These are phyloP conservation scores for Tricharina praecox DNA, from an alignment of 495 filamentous ascomycete genomes.

Conservation along the genomic window DNA sequence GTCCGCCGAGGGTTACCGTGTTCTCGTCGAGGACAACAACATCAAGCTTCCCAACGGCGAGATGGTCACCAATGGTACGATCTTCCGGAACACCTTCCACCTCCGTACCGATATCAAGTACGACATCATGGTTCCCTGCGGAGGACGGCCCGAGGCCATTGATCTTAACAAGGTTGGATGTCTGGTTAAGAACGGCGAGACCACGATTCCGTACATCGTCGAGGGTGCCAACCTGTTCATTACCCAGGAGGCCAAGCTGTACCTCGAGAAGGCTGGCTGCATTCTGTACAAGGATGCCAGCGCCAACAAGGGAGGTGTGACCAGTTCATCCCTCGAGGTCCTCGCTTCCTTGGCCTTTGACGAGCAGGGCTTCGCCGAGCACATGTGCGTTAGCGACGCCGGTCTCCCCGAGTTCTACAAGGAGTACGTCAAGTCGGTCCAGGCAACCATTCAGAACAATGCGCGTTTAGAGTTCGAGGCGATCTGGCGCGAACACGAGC, in stretches of 20 bases:
- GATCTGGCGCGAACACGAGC: constrained; percentile 84
- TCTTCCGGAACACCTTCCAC: constrained; percentile 95
- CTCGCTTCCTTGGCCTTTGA: constrained; percentile 87
- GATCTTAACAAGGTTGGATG: constrained; percentile 71
- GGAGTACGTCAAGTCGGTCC: constrained; percentile 80
- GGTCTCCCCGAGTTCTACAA: constrained; percentile 77
- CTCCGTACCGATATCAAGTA: constrained; percentile 57
- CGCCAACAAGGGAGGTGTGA: constrained; percentile 97
- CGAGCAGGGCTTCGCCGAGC: constrained; percentile 65
- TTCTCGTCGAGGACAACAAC: constrained; percentile 83
- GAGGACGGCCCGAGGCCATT: constrained; percentile 91
- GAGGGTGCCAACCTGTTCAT: constrained; percentile 98
- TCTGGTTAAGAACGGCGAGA: constrained; percentile 73
- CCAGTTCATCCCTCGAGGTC: constrained; percentile 93
- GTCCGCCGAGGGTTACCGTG: constrained; percentile 70
- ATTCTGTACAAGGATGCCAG: constrained; percentile 95
- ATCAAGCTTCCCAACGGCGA: constrained; percentile 74
- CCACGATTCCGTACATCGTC: constrained; percentile 78
- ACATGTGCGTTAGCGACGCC: constrained; percentile 83
- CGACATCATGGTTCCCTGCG: constrained; percentile 88
- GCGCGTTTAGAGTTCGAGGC: constrained; percentile 90
- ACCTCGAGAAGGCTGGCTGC: constrained; percentile 81
- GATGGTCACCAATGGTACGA: constrained; percentile 71
- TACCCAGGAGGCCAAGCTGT: constrained; percentile 92
- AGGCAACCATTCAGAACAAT: constrained; percentile 74